Percentiles rank a stretch among this genome's conserved stretches.
phyloP scores from a whole-genome alignment of 768 basidiomycete genomes.

The Pisolithus microcarpus region DNA sequence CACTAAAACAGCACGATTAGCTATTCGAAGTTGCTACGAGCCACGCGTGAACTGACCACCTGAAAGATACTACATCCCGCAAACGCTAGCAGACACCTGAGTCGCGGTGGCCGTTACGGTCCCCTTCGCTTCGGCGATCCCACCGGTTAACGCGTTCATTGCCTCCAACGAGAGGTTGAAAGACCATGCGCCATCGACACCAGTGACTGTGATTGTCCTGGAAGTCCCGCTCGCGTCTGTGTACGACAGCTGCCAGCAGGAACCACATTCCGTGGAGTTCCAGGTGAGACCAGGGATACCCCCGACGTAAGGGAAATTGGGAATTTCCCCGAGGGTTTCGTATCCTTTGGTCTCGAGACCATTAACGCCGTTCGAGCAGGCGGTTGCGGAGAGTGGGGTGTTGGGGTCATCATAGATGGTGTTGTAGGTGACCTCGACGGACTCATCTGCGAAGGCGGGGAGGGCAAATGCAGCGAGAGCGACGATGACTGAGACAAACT shows the following conservation, averaged over 20 bases:
- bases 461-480: constrained; percentile 13
- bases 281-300: constrained; percentile 24
- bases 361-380: constrained; percentile 31
- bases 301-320: constrained; percentile 28
- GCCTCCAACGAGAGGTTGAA: constrained; percentile 33
- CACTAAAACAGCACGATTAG: no score
- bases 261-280: constrained; percentile 49
- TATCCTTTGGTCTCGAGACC: constrained; percentile 27
- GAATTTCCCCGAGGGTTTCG: constrained; percentile 27
- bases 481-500: constrained; percentile 7
- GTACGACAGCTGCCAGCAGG: constrained; percentile 55
- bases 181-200: constrained; percentile 42
- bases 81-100: constrained; percentile 38
- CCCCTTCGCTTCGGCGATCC: constrained; percentile 38
- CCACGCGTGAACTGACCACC: no score
- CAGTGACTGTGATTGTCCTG: constrained; percentile 41
- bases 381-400: constrained; percentile 21
- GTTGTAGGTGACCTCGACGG: constrained; percentile 37
- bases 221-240: constrained; percentile 23
- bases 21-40: no score
- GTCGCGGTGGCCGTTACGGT: constrained; percentile 37
- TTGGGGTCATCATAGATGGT: constrained; percentile 25
- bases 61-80: constrained; percentile 11
- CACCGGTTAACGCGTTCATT: constrained; percentile 30
- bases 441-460: constrained; percentile 13